A percentile compares a stretch with the other conserved stretches of the same genome.
phyloP scores from a whole-genome alignment of 805 yeast species.

The Teunomyces tritomae region DNA sequence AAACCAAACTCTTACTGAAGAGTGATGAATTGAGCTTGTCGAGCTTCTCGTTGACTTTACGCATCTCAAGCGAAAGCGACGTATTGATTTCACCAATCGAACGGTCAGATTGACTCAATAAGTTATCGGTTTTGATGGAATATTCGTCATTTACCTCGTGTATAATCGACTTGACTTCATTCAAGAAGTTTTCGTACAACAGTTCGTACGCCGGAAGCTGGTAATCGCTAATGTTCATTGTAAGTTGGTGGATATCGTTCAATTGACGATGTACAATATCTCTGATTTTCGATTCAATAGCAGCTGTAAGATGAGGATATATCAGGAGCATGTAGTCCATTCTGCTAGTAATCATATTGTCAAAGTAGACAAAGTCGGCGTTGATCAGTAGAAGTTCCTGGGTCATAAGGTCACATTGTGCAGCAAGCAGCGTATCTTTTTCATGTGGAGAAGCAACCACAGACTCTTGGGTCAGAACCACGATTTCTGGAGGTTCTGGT shows the following conservation, averaged over 20 bases:
- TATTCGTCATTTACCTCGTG: constrained; percentile 41
- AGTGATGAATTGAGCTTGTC: constrained; percentile 41
- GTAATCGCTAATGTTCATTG: constrained; percentile 30
- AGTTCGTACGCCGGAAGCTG: constrained; percentile 33
- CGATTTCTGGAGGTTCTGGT: neutral
- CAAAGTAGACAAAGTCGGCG: constrained; percentile 14
- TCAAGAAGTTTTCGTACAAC: constrained; percentile 29
- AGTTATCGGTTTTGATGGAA: constrained; percentile 56
- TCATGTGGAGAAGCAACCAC: constrained; percentile 3
- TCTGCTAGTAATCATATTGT: constrained; percentile 12
- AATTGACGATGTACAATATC: constrained; percentile 16
- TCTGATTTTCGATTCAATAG: constrained; percentile 14
- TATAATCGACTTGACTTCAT: constrained; percentile 34
- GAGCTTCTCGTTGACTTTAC: constrained; percentile 49
- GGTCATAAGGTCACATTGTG: neutral
- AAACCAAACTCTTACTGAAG: constrained; percentile 22
- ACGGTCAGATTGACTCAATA: constrained; percentile 63
- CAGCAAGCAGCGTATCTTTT: neutral
- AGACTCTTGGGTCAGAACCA: neutral
- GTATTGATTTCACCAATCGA: constrained; percentile 74
- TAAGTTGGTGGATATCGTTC: constrained; percentile 12
- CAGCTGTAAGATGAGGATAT: constrained; percentile 18
- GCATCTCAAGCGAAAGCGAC: constrained; percentile 59
- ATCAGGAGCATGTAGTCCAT: constrained; percentile 17
- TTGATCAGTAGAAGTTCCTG: constrained; percentile 4